Base-by-base conservation (phyloP, 225 moss, liverwort and hornwort species). In the Pseudisothecium myosuroides region DNA sequence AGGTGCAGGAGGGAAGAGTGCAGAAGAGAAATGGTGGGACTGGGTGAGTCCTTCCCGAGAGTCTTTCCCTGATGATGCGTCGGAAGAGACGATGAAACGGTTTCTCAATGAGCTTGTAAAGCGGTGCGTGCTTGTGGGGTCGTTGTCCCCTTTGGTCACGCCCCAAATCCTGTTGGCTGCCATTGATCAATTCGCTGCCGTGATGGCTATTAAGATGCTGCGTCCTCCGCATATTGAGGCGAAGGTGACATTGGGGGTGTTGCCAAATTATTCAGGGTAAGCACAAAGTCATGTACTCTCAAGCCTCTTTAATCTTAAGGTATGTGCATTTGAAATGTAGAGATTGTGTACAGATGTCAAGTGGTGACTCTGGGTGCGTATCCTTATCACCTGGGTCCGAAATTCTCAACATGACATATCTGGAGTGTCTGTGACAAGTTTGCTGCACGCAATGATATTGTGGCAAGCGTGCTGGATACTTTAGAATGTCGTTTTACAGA, bases 141-240 rank as follows among this genome's bases (percentile, higher is more conserved):
- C 94, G 36, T 77, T 98, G 76, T 89, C 95, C 7, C 88, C 93
- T 27, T 69, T 85, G 36, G 94, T 94, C 41, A 91, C 92, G 6
- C 45, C 88, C 11, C 89, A 91, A 65, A 91, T 95, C 54, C 90
- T 98, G 47, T 77, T 90, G 69, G 92, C 94, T 60, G 96, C 94
- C n/a, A 68, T 96, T 61, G 96, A 93, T 84, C 98, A 98, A 75
- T 98, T 96, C 76, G 96, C 96, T 43, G 94, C 89, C 16, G 98
- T 98, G 55, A 26, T 68, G 36, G 95, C 93, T 6, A 94, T 98
- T 50, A 98, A 96, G 91, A 89, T 96, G 62, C 82, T 96, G 81
- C 89, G 88, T 28, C 67, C 86, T 32, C 91, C 93, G 22, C 92
- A 89, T 6, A 32, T 92, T 19, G 92, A 92, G 63, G 81, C 85